These are phyloP conservation scores for Diversispora eburnea DNA, from an alignment of 192 early-diverging fungal species.

Conservation along the genomic window DNA sequence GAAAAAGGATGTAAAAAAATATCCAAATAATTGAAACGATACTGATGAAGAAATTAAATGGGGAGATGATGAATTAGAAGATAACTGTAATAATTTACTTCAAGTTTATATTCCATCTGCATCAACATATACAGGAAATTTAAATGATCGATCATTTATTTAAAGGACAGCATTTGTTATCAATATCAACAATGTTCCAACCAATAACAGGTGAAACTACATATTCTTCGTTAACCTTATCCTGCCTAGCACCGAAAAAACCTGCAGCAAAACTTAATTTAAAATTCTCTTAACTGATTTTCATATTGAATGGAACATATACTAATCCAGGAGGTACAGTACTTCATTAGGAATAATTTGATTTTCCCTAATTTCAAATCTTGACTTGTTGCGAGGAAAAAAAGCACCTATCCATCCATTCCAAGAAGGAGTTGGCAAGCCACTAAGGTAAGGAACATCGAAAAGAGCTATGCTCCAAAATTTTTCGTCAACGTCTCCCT, in stretches of 20 bases:
- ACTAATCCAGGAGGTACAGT: conserved; percentile 15
- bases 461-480: conserved; percentile 20
- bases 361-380: not conserved
- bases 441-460: not conserved
- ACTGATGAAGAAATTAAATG: too few species aligned
- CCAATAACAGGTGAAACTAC: conserved; percentile 25
- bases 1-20: too few species aligned
- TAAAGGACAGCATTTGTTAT: too few species aligned
- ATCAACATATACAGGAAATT: too few species aligned
- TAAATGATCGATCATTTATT: too few species aligned
- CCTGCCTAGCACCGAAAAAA: conserved; percentile 21
- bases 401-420: conserved; percentile 14
- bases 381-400: not conserved
- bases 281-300: not conserved
- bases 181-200: conserved; percentile 6
- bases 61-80: too few species aligned
- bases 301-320: conserved; percentile 8
- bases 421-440: not conserved
- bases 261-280: conserved; percentile 16
- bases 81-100: too few species aligned
- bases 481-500: conserved; percentile 18
- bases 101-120: too few species aligned
- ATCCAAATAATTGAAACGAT: too few species aligned
- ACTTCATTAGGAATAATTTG: not conserved
- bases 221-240: conserved; percentile 10